Percentiles rank a stretch among this genome's conserved stretches.
Conservation (phyloP, 352 stramenopile genomes). For the Pythium rishiriense region DNA sequence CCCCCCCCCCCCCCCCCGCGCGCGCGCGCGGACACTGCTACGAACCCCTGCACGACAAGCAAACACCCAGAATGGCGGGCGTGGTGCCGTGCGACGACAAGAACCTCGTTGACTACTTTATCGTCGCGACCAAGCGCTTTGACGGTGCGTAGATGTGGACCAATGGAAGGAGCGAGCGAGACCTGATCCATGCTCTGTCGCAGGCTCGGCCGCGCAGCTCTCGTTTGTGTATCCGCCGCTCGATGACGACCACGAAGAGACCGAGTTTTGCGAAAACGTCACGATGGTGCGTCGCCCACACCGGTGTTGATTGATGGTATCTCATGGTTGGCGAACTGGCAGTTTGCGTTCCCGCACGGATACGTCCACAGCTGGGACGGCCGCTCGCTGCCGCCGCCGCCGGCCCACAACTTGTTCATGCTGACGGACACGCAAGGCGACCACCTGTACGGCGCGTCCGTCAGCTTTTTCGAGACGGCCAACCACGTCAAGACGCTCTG, state of each 20-base stretch:
- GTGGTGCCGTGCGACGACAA: conserved; percentile 22
- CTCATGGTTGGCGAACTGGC: neutral
- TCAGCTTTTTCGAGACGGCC: conserved; percentile 48
- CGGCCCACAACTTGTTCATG: conserved; percentile 52
- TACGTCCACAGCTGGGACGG: conserved; percentile 38
- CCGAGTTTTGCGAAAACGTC: conserved; percentile 50
- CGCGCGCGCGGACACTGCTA: neutral
- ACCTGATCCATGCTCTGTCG: neutral
- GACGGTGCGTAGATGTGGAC: conserved; percentile 19
- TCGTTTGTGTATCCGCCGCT: conserved; percentile 41
- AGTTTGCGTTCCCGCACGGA: conserved; percentile 57
- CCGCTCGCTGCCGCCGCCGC: conserved; percentile 34
- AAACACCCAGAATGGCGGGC: neutral
- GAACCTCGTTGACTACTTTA: conserved; percentile 43
- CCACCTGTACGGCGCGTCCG: conserved; percentile 46
- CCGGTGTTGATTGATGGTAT: neutral
- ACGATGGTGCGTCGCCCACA: conserved; percentile 34
- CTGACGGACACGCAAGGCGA: conserved; percentile 45
- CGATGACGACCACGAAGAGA: conserved; percentile 27
- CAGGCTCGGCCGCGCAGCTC: conserved; percentile 32
- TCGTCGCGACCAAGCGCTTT: conserved; percentile 38
- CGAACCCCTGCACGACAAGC: neutral
- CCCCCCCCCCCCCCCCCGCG: too few relatives aligned
- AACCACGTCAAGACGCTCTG: conserved; percentile 45
- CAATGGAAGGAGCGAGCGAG: too few relatives aligned